Evolutionary conservation across 371 early-diverging fungal genomes (phyloP).

Genomic region (Mucor mucedo): DNA sequence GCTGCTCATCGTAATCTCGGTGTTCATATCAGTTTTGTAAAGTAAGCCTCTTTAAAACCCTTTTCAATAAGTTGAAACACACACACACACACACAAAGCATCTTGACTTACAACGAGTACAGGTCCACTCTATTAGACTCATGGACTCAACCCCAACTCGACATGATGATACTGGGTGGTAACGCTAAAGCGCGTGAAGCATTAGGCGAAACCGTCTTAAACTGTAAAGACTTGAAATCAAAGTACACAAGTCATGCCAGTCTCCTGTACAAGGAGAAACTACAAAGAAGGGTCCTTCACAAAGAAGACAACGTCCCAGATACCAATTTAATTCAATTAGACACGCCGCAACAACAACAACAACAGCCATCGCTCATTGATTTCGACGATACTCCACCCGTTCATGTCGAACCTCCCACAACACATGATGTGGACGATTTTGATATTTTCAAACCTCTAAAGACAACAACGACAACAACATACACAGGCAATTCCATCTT

Average conservation of each 20-base stretch:
- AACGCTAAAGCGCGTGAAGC: constrained; percentile 81
- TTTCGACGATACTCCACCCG: constrained; percentile 1
- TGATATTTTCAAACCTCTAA: constrained; percentile 21
- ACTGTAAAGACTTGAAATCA: constrained; percentile 71
- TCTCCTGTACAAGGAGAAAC: constrained; percentile 76
- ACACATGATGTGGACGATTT: constrained; percentile 10
- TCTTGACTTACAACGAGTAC: no score
- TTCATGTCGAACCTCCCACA: not conserved
- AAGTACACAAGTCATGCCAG: constrained; percentile 84
- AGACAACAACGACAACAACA: not conserved
- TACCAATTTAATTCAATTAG: constrained; percentile 14
- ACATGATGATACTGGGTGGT: constrained; percentile 87
- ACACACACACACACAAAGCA: no score
- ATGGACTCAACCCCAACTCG: constrained; percentile 91
- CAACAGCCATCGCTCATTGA: constrained; percentile 16
- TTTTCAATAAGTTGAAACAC: no score
- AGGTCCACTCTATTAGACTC: constrained; percentile 86
- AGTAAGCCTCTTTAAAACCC: constrained; percentile 53
- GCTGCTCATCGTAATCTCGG: constrained; percentile 94
- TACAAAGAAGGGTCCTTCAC: constrained; percentile 62
- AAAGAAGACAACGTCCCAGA: not conserved
- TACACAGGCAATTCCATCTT: not conserved
- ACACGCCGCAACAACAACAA: constrained; percentile 12
- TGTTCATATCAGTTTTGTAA: constrained; percentile 95
- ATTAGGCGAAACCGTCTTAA: constrained; percentile 64